Percentiles rank a stretch among this genome's conserved stretches.
Evolutionary conservation across 331 rosid genomes (phyloP).

Genomic region (Malus hybrid): DNA sequence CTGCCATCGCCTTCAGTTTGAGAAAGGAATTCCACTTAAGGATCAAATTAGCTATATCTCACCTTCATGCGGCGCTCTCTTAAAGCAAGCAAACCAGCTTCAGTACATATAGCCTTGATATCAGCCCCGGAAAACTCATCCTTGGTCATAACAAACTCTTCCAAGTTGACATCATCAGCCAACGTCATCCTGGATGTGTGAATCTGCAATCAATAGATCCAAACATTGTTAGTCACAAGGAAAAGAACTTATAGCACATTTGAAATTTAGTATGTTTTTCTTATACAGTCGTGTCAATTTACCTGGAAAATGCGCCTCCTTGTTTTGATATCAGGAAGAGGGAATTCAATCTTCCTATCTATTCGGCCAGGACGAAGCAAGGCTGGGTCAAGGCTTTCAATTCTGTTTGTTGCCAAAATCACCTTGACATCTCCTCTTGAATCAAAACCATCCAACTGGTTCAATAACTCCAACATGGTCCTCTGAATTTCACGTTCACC

Average conservation of each 20-base stretch:
- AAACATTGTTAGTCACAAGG: background rate
- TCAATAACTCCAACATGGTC: slow-evolving; percentile 92
- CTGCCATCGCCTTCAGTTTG: no score
- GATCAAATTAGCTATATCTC: slow-evolving; percentile 4
- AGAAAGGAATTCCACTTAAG: background rate
- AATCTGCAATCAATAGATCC: slow-evolving; percentile 44
- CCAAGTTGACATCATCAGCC: slow-evolving; percentile 94
- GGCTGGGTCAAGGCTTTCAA: slow-evolving; percentile 96
- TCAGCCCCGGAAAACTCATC: slow-evolving; percentile 99
- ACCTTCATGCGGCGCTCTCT: slow-evolving; percentile 99
- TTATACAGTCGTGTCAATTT: slow-evolving; percentile 1
- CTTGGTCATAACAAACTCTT: slow-evolving; percentile 97
- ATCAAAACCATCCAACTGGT: slow-evolving; percentile 96
- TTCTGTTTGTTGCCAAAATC: slow-evolving; percentile 92
- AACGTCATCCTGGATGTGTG: slow-evolving; percentile 98
- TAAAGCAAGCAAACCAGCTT: slow-evolving; percentile 92
- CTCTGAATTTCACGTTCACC: slow-evolving; percentile 99
- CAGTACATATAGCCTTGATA: slow-evolving; percentile 96
- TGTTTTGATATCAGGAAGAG: slow-evolving; percentile 98
- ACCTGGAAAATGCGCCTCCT: slow-evolving; percentile 98
- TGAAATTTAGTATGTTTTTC: background rate
- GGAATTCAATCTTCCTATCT: slow-evolving; percentile 94
- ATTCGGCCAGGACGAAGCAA: slow-evolving; percentile 94
- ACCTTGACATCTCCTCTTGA: slow-evolving; percentile 98
- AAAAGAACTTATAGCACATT: background rate